phyloP scores from a whole-genome alignment of 371 early-diverging fungal genomes.

The Massospora cicadina region DNA sequence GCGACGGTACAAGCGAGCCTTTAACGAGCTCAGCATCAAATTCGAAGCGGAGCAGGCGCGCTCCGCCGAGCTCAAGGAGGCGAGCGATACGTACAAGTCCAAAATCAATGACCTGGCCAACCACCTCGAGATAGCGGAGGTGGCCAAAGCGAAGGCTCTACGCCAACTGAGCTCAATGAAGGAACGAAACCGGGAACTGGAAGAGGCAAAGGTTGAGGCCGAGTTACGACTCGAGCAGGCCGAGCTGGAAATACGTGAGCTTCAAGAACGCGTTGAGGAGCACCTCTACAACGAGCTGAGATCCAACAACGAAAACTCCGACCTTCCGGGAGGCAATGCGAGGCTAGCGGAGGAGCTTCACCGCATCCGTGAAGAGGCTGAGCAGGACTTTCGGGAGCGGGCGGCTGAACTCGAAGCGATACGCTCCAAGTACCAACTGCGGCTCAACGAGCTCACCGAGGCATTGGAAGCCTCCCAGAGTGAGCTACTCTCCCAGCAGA shows the following conservation, averaged over 20 bases:
- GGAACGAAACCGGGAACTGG: constrained; percentile 34
- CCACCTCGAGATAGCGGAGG: constrained; percentile 38
- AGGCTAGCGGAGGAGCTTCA: constrained; percentile 35
- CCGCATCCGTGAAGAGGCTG: constrained; percentile 39
- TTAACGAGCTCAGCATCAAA: constrained; percentile 22
- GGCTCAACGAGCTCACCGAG: constrained; percentile 44
- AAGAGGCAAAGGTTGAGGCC: constrained; percentile 34
- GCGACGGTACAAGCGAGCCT: constrained; percentile 17
- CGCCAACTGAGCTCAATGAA: constrained; percentile 32
- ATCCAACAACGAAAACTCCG: background rate
- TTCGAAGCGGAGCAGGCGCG: constrained; percentile 22
- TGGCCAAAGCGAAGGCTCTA: constrained; percentile 37
- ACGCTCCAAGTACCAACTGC: constrained; percentile 51
- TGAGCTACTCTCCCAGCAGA: constrained; percentile 37
- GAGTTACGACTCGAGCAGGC: constrained; percentile 29
- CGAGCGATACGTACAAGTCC: constrained; percentile 25
- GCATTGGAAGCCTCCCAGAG: constrained; percentile 59
- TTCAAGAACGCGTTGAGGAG: constrained; percentile 42
- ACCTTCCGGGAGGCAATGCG: background rate
- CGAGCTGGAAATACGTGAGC: constrained; percentile 39
- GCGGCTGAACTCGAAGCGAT: constrained; percentile 37
- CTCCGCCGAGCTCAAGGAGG: constrained; percentile 34
- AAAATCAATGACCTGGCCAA: constrained; percentile 31
- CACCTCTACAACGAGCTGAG: constrained; percentile 14
- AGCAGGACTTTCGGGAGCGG: constrained; percentile 48